Evolutionary conservation across 192 early-diverging fungal species (phyloP).

Genomic region (Backusella australiensis): DNA sequence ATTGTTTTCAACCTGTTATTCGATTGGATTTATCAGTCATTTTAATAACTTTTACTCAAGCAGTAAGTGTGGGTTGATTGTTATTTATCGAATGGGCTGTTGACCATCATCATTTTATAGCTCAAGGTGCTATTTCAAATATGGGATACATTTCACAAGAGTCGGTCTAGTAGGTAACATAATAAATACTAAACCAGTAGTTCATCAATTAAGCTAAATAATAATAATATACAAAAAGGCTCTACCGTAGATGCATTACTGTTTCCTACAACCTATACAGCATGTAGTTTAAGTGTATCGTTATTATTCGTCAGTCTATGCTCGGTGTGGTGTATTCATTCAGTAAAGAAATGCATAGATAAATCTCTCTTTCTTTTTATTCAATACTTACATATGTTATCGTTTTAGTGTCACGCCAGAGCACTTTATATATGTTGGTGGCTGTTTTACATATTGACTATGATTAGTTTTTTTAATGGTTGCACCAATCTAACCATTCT

Average conservation of each 20-base stretch:
- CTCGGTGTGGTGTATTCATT: not conserved
- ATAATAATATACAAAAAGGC: not conserved
- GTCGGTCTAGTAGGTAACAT: not conserved
- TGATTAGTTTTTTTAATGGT: slow-evolving; percentile 7
- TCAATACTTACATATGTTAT: not conserved
- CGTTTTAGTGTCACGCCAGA: not conserved
- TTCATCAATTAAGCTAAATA: not conserved
- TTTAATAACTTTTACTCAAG: slow-evolving; percentile 1
- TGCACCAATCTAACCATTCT: slow-evolving; percentile 3
- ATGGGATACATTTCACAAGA: slow-evolving; percentile 2
- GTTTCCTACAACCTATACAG: slow-evolving; percentile 11
- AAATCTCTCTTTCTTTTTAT: not conserved
- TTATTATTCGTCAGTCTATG: not conserved
- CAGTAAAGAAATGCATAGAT: not conserved
- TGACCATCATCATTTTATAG: not conserved
- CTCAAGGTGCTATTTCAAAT: slow-evolving; percentile 4
- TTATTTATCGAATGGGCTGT: not conserved
- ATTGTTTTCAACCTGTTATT: not conserved
- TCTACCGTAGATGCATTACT: not conserved
- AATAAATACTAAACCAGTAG: not conserved
- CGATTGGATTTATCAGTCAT: not conserved
- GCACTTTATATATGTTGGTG: slow-evolving; percentile 6
- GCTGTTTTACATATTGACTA: slow-evolving; percentile 3
- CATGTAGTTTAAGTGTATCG: not conserved
- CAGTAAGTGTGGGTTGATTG: not conserved